Evolutionary conservation across 83 land plant genomes (phyloP), one percentile per base, ranked within the genome.

Genomic region (Larix sibirica): DNA sequence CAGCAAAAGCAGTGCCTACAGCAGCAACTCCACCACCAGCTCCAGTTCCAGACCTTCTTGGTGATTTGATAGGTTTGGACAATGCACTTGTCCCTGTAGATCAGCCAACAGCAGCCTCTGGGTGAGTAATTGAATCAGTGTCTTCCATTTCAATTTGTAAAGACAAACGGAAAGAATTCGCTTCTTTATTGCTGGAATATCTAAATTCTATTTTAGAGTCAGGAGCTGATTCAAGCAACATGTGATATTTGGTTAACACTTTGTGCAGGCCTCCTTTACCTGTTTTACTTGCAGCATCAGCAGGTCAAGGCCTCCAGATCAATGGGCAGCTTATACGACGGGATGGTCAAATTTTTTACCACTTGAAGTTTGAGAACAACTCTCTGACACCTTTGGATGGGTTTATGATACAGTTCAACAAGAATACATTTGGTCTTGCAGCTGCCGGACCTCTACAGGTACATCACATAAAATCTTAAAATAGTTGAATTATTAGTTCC

Each of bases 391-490:
- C 92, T 26, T 89, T 98, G 79, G 99, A 98, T 88, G 97, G 96
- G 7, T 98, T 98, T 87, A 96, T 96, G 99, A 96, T 98, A 79
- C 99, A 98, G 84, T 98, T 98, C 78, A 98, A 98, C 93, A 98
- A 98, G 87, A 98, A 98, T 64, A 89, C 92, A 38, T 98, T 98
- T 86, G 99, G 99, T 70, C 94, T 98, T 83, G 97, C 99, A 17
- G 90, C 97, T 83, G 95, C 91, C 80, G 97, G 95, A 63, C 94
- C 94, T 23, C 88, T 98, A 24, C 96, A 93, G 96, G 99, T 97
- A 84, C 4, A 24, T 4, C 54, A 40, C 58, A 21, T 18, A 33
- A 38, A 65, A 83, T 56, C 62, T 31, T 20, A 58, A 58, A 28
- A 24, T 54, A 17, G n/a, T 42, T 73, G 56, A 21, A n/a, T 42